phyloP scores from a whole-genome alignment of 164 flowering plant genomes.

The Magnolia changhungtana region DNA sequence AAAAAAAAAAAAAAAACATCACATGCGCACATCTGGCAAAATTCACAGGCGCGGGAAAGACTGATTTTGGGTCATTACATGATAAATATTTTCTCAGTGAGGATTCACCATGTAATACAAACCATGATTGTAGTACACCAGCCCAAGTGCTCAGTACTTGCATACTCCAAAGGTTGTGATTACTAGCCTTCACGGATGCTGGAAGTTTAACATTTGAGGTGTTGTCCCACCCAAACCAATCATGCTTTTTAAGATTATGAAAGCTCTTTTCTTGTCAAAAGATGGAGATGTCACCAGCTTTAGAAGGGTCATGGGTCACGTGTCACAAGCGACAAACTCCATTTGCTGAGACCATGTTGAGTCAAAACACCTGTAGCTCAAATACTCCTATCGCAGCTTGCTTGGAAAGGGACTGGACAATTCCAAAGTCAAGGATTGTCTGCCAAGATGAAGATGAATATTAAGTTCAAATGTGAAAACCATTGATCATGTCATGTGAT shows the following conservation, averaged over 20 bases:
- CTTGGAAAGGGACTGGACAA: background rate
- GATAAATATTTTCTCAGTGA: too few species aligned
- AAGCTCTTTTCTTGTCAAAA: background rate
- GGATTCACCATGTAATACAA: background rate
- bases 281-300: background rate
- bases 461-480: background rate
- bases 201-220: background rate
- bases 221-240: background rate
- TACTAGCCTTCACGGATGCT: background rate
- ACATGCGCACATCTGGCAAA: too few species aligned
- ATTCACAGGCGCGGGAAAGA: too few species aligned
- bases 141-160: background rate
- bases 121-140: background rate
- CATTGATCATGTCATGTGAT: background rate
- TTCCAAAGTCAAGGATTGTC: background rate
- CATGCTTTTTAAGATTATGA: background rate
- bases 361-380: background rate
- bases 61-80: too few species aligned
- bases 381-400: background rate
- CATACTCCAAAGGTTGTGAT: background rate
- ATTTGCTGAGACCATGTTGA: background rate
- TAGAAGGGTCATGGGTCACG: background rate
- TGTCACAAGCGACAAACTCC: background rate
- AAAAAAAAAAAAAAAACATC: too few species aligned
- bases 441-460: background rate